Conservation (phyloP, 1,139 yeast species). For the Nematodospora anomalae region DNA sequence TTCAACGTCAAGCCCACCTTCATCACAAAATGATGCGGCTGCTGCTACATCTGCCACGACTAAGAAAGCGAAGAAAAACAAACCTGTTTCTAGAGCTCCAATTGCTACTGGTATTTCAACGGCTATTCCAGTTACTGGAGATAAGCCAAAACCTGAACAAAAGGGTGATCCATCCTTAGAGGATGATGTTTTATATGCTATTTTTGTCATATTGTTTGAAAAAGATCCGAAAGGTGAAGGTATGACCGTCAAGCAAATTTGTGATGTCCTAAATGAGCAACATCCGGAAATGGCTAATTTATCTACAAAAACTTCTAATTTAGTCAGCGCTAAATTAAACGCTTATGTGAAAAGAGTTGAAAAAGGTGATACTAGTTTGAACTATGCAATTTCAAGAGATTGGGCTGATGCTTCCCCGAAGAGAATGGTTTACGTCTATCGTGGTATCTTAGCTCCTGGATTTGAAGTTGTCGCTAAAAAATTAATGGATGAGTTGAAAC, state of each 20-base stretch:
- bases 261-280: slow-evolving; percentile 67
- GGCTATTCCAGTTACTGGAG: slow-evolving; percentile 78
- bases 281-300: slow-evolving; percentile 82
- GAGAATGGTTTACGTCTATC: slow-evolving; percentile 82
- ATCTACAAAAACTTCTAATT: slow-evolving; percentile 76
- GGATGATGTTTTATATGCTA: slow-evolving; percentile 74
- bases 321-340: slow-evolving; percentile 77
- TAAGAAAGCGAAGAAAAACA: slow-evolving; percentile 32
- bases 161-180: slow-evolving; percentile 62
- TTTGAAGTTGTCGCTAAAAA: slow-evolving; percentile 68
- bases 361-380: slow-evolving; percentile 70
- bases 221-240: slow-evolving; percentile 68
- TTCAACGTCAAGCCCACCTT: slow-evolving; percentile 18
- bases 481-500: slow-evolving; percentile 45
- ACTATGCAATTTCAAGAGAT: slow-evolving; percentile 75
- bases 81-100: slow-evolving; percentile 44
- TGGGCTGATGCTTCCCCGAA: slow-evolving; percentile 90
- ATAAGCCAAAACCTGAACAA: slow-evolving; percentile 69
- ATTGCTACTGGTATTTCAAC: slow-evolving; percentile 75
- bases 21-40: slow-evolving; percentile 8
- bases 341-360: slow-evolving; percentile 84
- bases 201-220: slow-evolving; percentile 67
- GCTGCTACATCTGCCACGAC: slow-evolving; percentile 8
- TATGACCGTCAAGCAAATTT: slow-evolving; percentile 82
- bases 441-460: slow-evolving; percentile 72